Base-by-base conservation (phyloP, 495 filamentous ascomycete genomes). In the Annulohypoxylon stygium region DNA sequence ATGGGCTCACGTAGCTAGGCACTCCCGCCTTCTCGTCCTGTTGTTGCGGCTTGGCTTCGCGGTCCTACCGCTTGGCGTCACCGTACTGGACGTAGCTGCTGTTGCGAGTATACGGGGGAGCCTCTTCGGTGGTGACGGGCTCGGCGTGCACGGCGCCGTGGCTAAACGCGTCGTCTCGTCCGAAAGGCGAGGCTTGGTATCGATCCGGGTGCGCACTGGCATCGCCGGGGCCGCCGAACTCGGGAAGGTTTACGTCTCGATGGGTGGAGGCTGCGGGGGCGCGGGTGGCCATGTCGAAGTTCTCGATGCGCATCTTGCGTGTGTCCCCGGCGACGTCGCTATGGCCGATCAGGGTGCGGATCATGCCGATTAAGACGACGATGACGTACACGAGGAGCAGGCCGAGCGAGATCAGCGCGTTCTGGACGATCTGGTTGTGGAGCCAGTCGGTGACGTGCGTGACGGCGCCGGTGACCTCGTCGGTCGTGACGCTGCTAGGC, bases 391-490 rank as follows among this genome's bases (percentile, higher is more conserved):
- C 78, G 0, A 90, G 79, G 1, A 97, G 79, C 26, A 99, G 79
- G 51, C 81, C 87, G 0, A 86, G 82, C 5, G 94, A 90, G 73
- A 98, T 93, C 63, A 95, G 86, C 1, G 92, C 90, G 79, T 97
- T 93, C 33, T 87, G 87, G 41, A 86, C 83, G 62, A 98, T 90
- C 64, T 85, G 87, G 34, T 85, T 82, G 63, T 85, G 81, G 50
- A 98, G 83, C 67, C 88, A 86, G 62, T 82, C 81, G 36, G 88
- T 86, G 53, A 97, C 88, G 57, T 89, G 84, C 14, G 81, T 73
- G 59, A 98, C 86, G 18, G 94, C 92, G 65, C 86, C 87, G 0
- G 90, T 93, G 78, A 99, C 92, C 73, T 93, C 91, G 82, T 97
- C 90, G 14, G 90, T 88, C 1, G 94, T 90, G 36, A 86, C 83